A percentile compares a stretch with the other conserved stretches of the same genome.
phyloP scores from a whole-genome alignment of 2,329 filamentous ascomycete genomes.

The Apiospora marii region DNA sequence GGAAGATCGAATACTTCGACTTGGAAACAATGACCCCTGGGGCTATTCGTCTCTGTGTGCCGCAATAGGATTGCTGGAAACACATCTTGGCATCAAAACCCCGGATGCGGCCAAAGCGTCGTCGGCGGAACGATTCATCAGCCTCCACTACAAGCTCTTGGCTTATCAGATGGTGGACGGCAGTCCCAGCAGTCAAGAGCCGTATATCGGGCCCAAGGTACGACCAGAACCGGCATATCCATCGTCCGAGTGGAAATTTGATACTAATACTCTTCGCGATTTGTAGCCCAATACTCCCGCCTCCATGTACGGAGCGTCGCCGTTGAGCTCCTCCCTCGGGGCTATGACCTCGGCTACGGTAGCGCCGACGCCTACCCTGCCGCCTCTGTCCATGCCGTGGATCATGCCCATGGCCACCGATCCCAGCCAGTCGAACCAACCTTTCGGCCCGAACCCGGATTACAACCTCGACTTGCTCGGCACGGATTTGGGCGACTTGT shows the following conservation, averaged over 20 bases:
- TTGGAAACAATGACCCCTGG: constrained; percentile 71
- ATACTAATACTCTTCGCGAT: background rate
- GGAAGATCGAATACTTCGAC: constrained; percentile 66
- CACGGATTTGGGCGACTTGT: constrained; percentile 62
- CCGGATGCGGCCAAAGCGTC: constrained; percentile 64
- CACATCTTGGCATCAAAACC: constrained; percentile 65
- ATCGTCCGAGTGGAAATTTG: background rate
- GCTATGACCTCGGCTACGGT: background rate
- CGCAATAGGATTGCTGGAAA: constrained; percentile 64
- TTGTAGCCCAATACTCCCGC: constrained; percentile 38
- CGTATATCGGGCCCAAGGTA: constrained; percentile 42
- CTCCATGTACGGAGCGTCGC: background rate
- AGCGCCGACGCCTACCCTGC: constrained; percentile 30
- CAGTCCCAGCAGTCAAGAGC: background rate
- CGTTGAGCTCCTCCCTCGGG: background rate
- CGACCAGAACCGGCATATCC: constrained; percentile 27
- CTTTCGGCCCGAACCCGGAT: constrained; percentile 55
- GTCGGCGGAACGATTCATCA: constrained; percentile 66
- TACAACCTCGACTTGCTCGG: constrained; percentile 62
- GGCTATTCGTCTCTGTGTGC: constrained; percentile 70
- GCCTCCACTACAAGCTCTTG: constrained; percentile 64
- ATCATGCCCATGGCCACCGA: constrained; percentile 38
- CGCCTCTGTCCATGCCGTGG: constrained; percentile 44
- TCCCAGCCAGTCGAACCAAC: constrained; percentile 44
- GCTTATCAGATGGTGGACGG: constrained; percentile 53